Conservation (phyloP, 2,329 filamentous ascomycete species). For the Beauveria scarabaeidicola region DNA sequence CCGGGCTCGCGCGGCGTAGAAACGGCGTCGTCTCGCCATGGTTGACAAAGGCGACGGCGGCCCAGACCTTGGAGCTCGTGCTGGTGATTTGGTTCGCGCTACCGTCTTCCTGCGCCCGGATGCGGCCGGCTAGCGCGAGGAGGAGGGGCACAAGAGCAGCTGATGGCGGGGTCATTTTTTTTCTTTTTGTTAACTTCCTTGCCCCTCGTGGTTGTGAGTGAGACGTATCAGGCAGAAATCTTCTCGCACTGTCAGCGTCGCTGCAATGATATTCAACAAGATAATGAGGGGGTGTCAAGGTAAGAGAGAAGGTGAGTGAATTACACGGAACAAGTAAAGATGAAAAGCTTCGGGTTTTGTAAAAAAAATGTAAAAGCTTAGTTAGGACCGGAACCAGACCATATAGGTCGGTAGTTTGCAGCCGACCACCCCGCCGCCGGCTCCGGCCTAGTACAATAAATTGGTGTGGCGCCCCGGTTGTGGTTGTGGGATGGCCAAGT, state of each 20-base stretch:
- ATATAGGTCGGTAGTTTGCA: not conserved
- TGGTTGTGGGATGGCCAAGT: not conserved
- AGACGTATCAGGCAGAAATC: not conserved
- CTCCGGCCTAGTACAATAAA: not conserved
- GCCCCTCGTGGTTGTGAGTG: not conserved
- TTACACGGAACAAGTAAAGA: not conserved
- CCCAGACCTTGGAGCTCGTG: slow-evolving; percentile 36
- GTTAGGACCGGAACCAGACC: not conserved
- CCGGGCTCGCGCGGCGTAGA: slow-evolving; percentile 17
- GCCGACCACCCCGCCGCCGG: not conserved
- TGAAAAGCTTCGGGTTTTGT: too few relatives aligned
- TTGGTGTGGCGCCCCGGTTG: not conserved
- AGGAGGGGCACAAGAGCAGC: not conserved
- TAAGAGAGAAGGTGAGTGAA: not conserved
- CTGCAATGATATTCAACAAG: not conserved
- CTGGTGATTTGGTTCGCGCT: not conserved
- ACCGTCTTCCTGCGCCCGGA: not conserved
- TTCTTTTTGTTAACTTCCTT: not conserved
- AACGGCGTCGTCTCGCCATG: slow-evolving; percentile 47
- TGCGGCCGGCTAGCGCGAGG: not conserved
- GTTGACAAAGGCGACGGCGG: slow-evolving; percentile 38
- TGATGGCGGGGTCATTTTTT: slow-evolving; percentile 1
- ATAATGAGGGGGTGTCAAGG: not conserved
- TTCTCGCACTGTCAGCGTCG: not conserved
- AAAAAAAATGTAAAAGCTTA: too few relatives aligned